Base-by-base conservation (phyloP, 768 basidiomycete species). In the Russula dissimulans region DNA sequence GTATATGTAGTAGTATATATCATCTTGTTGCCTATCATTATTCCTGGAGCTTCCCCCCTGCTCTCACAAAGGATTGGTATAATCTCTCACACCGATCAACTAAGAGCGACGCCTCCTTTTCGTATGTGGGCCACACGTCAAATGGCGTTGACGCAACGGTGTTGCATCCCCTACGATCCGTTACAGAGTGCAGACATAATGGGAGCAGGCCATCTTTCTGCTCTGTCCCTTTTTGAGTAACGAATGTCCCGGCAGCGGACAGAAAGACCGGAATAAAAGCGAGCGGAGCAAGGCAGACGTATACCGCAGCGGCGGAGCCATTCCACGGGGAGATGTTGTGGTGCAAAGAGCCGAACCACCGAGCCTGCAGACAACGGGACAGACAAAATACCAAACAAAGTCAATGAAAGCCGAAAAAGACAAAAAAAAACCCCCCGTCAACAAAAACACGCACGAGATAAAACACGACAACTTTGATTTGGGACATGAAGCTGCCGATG, bases 261-360 rank as follows among this genome's bases (percentile, higher is more conserved):
- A 62, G 18, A 26, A 74, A 67, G 62, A 65, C n/a, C 22, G 83
- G 77, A 61, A 88, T 70, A 66, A 76, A 78, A 22, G 73, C 65
- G 0, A 84, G 63, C 3, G 84, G 80, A 15, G 79, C 79, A n/a
- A 93, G 79, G 0, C 79, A 73, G n/a, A 86, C 69, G 69, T 91
- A 81, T 5, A 85, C 82, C 1, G 81, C 77, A 7, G 86, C 78
- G 60, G 87, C 73, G 4, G 90, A 86, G 10, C 84, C 84, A 67
- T 85, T 85, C 72, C 78, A 81, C 7, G 82, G 69, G 0, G 69
- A 65, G 49, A 90, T 86, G 14, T 82, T 74, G 65, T 89, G 88
- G 66, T 87, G 73, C 1, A 76, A 75, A 3, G 89, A 91, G 57
- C 87, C 88, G 36, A 84, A 68, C 26, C 79, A 69, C 17, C 91